Evolutionary conservation across 257 asterid species (phyloP).

Genomic region (Solanum microdontum): DNA sequence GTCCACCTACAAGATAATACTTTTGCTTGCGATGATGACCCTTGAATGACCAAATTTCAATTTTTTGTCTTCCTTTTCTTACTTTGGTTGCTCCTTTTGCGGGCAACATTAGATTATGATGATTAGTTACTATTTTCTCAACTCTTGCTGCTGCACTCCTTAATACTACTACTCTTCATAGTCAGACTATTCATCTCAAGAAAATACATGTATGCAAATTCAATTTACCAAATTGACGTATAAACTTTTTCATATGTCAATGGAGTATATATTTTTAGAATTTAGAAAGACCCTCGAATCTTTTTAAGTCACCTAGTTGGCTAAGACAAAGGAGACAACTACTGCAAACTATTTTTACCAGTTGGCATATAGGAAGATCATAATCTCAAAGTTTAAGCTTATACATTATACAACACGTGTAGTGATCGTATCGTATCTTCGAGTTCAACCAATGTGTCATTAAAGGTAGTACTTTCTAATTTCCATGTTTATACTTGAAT

Average conservation of each 20-base stretch:
- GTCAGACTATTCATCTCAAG: not conserved
- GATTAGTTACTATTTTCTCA: not conserved
- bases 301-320: not conserved
- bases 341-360: not conserved
- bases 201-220: not conserved
- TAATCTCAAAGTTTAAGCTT: not conserved
- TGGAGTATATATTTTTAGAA: not conserved
- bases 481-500: not conserved
- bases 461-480: too few species aligned
- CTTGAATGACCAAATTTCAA: not conserved
- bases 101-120: not conserved
- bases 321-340: not conserved
- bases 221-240: not conserved
- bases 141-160: not conserved
- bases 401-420: not conserved
- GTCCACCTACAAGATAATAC: not conserved
- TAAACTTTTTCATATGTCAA: not conserved
- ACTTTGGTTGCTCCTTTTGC: not conserved
- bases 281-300: not conserved
- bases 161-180: not conserved
- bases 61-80: not conserved
- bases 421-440: not conserved
- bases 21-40: not conserved
- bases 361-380: not conserved
- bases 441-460: not conserved